phyloP scores from a whole-genome alignment of 805 yeast genomes.

The Debaryomyces hansenii region DNA sequence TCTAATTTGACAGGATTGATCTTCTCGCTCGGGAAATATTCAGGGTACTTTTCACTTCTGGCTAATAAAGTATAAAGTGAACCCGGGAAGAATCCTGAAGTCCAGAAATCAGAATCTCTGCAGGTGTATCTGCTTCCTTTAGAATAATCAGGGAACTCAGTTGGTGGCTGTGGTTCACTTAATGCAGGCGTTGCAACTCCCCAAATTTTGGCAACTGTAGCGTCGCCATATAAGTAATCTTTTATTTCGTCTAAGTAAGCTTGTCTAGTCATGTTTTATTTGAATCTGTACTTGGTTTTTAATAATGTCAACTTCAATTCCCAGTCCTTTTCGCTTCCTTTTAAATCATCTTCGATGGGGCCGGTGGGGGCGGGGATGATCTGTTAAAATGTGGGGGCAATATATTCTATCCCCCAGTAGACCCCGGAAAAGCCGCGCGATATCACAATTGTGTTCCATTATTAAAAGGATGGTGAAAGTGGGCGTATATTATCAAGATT shows the following conservation, averaged over 20 bases:
- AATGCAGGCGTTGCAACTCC: conserved; percentile 9
- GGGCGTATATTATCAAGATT: too few relatives aligned
- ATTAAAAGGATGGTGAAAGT: too few relatives aligned
- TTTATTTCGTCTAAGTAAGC: conserved; percentile 1
- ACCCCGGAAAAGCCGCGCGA: too few relatives aligned
- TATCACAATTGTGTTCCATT: too few relatives aligned
- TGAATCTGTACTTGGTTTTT: too few relatives aligned
- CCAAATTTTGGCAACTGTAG: conserved; percentile 15
- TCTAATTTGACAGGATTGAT: conserved; percentile 9
- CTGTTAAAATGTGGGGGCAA: too few relatives aligned
- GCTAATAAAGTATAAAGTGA: conserved; percentile 9
- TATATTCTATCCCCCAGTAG: too few relatives aligned
- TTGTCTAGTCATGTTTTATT: not conserved
- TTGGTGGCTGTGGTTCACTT: conserved; percentile 6
- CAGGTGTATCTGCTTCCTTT: conserved; percentile 6
- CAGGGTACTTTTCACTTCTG: conserved; percentile 10
- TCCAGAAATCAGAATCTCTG: conserved; percentile 12
- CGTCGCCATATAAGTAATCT: conserved; percentile 7
- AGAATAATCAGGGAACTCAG: conserved; percentile 11
- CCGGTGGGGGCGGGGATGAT: too few relatives aligned
- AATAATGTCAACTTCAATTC: too few relatives aligned
- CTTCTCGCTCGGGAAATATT: conserved; percentile 5
- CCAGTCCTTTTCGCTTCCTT: too few relatives aligned
- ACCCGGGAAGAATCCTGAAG: conserved; percentile 15
- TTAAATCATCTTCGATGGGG: too few relatives aligned